Conservation (phyloP, 257 asterid genomes). For the Fraxinus pennsylvanica region DNA sequence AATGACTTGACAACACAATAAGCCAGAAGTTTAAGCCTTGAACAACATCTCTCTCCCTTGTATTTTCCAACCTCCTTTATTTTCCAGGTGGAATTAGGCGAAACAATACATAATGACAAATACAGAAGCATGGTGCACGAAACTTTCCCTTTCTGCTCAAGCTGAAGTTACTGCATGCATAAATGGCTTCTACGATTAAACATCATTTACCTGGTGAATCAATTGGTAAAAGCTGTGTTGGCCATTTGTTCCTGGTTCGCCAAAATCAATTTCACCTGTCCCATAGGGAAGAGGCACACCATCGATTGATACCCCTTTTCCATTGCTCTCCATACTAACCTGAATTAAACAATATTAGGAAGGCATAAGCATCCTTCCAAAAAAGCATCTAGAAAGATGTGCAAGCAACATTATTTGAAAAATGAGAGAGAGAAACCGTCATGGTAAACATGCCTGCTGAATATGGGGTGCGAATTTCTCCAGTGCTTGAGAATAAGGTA, state of each 20-base stretch:
- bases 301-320: constrained; percentile 95
- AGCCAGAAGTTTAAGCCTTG: background rate
- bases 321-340: constrained; percentile 99
- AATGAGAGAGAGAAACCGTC: background rate
- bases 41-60: background rate
- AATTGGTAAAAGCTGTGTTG: constrained; percentile 99
- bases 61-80: background rate
- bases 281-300: constrained; percentile 91
- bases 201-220: constrained; percentile 84
- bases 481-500: constrained; percentile 97
- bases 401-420: constrained; percentile 22
- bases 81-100: constrained; percentile 7
- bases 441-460: constrained; percentile 74
- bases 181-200: constrained; percentile 10
- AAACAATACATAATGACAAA: constrained; percentile 19
- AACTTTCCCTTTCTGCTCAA: constrained; percentile 13
- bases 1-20: background rate
- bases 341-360: constrained; percentile 29
- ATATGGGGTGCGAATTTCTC: constrained; percentile 97
- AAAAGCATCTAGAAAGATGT: constrained; percentile 8
- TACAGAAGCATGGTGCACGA: constrained; percentile 16
- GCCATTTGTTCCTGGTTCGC: constrained; percentile 99
- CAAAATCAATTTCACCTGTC: constrained; percentile 98
- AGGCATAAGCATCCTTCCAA: constrained; percentile 8
- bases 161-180: background rate